These are phyloP conservation scores for Silene noctiflora DNA, from an alignment of 179 eudicot genomes.

Conservation along the genomic window DNA sequence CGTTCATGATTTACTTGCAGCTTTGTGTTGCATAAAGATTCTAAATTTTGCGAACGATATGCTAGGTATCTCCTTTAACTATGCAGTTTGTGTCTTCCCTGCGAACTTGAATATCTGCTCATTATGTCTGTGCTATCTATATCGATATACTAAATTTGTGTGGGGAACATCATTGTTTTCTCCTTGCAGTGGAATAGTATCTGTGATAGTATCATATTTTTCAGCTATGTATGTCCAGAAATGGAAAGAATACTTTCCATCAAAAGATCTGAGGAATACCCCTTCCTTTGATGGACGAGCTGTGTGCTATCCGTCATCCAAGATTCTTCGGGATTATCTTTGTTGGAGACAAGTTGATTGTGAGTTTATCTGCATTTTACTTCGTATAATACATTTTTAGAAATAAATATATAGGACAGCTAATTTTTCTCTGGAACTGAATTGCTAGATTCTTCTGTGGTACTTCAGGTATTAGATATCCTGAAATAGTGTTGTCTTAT, in stretches of 20 bases:
- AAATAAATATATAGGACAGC: not conserved
- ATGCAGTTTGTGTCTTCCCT: not conserved
- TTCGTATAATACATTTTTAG: not conserved
- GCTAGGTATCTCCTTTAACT: constrained; percentile 46
- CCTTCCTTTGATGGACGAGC: constrained; percentile 93
- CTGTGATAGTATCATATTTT: constrained; percentile 69
- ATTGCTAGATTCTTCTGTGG: constrained; percentile 2
- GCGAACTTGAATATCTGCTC: not conserved
- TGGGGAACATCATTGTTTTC: constrained; percentile 1
- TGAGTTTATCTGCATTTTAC: constrained; percentile 33
- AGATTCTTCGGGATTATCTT: constrained; percentile 73
- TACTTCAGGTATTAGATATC: not conserved
- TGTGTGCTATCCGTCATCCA: constrained; percentile 79
- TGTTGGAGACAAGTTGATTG: constrained; percentile 99
- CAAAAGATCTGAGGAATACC: constrained; percentile 49
- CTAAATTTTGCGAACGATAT: constrained; percentile 57
- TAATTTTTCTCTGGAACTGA: not conserved
- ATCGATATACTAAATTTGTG: not conserved
- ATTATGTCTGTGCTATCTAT: not conserved
- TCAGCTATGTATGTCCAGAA: constrained; percentile 56
- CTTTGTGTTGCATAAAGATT: constrained; percentile 72
- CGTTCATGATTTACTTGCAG: constrained; percentile 35
- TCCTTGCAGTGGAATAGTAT: constrained; percentile 64
- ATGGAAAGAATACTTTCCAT: constrained; percentile 68
- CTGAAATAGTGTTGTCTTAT: not conserved